Evolutionary conservation across 768 basidiomycete species (phyloP), one percentile per base, ranked within the genome.

Genomic region (Lentinula detonsa): DNA sequence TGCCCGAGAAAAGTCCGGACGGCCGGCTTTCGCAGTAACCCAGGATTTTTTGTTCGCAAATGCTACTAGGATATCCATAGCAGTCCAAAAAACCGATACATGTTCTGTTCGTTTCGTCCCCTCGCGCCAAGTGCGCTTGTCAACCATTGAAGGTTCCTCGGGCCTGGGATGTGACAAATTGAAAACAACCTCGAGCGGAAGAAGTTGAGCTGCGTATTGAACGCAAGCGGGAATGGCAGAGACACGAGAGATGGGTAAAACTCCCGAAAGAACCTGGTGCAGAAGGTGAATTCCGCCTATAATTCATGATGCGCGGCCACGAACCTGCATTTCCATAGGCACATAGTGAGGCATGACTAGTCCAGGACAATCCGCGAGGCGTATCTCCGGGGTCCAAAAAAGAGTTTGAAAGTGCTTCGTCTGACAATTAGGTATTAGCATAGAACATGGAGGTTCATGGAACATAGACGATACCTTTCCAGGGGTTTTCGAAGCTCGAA

Each of bases 381-480:
- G 89, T 63, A 98, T 82, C 63, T 93, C 86, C 1, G 81, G 73
- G 28, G 91, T 93, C 88, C 88, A 92, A 72, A 89, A 96, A 46
- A 96, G 81, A 0, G 95, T 98, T 71, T 98, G 93, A 69, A 94
- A 93, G 70, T 97, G 94, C 73, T 96, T 97, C 3, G 94, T 97
- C 92, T 90, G 23, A 57, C 5, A 58, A 56, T 48, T 23, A 46
- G 5, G 31, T 48, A 33, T 28, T 59, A 48, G 31, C 54, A 13
- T 3, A 43, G 1, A 43, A 8, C 55, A 15, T 7, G 13, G 28
- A 18, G 8, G 9, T 28, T 23, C 11, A 13, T 46, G 18, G 18
- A 28, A 34, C 16, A 13, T 42, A 13, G 13, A 28, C 8, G 66
- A 54, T 46, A 88, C 91, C 80, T 95, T 95, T 55, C 93, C 93